These are phyloP conservation scores for Patellifolia procumbens DNA, from an alignment of 179 eudicot species.

Conservation along the genomic window DNA sequence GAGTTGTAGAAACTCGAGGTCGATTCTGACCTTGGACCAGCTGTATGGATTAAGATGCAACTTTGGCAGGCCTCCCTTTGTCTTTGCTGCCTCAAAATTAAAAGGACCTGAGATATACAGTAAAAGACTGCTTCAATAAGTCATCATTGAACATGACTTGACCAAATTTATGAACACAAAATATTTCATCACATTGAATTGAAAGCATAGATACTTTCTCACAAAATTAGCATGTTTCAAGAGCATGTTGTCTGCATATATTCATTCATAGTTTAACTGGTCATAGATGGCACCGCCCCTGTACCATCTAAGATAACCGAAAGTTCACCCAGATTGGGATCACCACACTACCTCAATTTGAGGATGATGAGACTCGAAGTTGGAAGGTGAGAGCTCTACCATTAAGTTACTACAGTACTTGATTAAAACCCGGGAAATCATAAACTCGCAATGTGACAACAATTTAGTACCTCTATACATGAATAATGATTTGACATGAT, in stretches of 20 bases:
- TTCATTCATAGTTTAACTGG: too few relatives aligned
- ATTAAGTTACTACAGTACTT: too few relatives aligned
- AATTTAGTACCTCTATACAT: too few relatives aligned
- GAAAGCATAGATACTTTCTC: neutral
- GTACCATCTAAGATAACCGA: too few relatives aligned
- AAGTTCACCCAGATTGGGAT: too few relatives aligned
- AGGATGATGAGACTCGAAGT: too few relatives aligned
- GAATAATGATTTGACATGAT: neutral
- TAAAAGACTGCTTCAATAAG: neutral
- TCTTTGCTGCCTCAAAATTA: constrained; percentile 66
- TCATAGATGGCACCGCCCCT: too few relatives aligned
- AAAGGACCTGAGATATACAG: constrained; percentile 69
- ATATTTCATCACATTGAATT: neutral
- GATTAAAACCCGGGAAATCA: too few relatives aligned
- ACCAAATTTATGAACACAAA: neutral
- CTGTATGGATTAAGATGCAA: constrained; percentile 84
- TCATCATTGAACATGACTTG: neutral
- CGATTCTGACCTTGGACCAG: constrained; percentile 77
- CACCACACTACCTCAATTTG: too few relatives aligned
- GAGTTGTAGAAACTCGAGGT: neutral
- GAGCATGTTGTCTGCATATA: too few relatives aligned
- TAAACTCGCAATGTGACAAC: too few relatives aligned
- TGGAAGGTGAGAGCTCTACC: too few relatives aligned
- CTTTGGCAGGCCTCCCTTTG: constrained; percentile 60
- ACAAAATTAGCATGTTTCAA: neutral